phyloP scores from a whole-genome alignment of 805 yeast species.

The Starmerella cellae region DNA sequence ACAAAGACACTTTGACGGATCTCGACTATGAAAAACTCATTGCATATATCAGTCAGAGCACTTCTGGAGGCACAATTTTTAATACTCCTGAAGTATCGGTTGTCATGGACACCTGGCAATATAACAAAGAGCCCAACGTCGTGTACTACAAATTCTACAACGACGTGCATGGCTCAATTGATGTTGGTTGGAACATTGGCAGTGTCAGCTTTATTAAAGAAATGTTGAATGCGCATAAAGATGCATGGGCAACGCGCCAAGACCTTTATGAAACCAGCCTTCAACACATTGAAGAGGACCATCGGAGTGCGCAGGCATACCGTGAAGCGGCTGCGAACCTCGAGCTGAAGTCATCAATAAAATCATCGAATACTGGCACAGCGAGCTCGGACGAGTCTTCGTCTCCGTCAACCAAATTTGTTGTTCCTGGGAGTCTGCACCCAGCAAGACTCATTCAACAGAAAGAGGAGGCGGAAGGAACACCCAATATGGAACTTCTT shows the following conservation, averaged over 20 bases:
- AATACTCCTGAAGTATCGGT: constrained; percentile 64
- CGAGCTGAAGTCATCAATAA: background rate
- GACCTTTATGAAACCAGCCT: constrained; percentile 3
- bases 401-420: background rate
- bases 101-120: constrained; percentile 63
- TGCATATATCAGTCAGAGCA: constrained; percentile 37
- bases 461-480: background rate
- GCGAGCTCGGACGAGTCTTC: background rate
- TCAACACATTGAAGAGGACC: constrained; percentile 1
- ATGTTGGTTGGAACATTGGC: constrained; percentile 87
- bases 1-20: constrained; percentile 35
- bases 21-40: constrained; percentile 45
- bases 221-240: constrained; percentile 71
- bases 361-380: background rate
- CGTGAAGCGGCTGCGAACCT: constrained; percentile 11
- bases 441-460: background rate
- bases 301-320: constrained; percentile 7
- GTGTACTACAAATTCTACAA: constrained; percentile 60
- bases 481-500: background rate
- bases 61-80: constrained; percentile 69
- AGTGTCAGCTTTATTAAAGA: constrained; percentile 79
- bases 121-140: constrained; percentile 28
- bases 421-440: background rate
- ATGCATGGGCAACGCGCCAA: constrained; percentile 18
- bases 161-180: constrained; percentile 78